Evolutionary conservation across 2,329 filamentous ascomycete species (phyloP).

Genomic region (Alternaria conjuncta): DNA sequence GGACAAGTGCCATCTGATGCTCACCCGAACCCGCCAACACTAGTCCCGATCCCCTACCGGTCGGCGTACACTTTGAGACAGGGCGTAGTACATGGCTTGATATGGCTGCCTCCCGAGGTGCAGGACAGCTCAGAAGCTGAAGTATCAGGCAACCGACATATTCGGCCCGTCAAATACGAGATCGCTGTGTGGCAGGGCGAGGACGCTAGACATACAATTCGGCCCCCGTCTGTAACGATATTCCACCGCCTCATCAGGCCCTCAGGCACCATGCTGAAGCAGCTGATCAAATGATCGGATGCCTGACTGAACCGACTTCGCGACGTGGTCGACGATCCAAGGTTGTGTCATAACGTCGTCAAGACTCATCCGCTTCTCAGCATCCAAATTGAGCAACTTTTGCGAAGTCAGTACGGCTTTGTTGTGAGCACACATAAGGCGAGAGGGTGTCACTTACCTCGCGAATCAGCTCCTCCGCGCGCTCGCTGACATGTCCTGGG

Average conservation of each 20-base stretch:
- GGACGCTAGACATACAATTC: not conserved
- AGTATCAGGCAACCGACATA: not conserved
- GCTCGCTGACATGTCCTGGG: constrained; percentile 81
- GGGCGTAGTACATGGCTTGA: not conserved
- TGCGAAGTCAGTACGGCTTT: not conserved
- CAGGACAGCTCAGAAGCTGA: not conserved
- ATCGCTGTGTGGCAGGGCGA: not conserved
- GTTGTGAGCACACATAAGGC: not conserved
- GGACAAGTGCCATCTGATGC: not conserved
- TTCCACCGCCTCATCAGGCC: not conserved
- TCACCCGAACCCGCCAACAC: not conserved
- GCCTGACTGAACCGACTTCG: not conserved
- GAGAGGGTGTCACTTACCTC: constrained; percentile 22
- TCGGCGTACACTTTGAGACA: not conserved
- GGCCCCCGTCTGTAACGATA: not conserved
- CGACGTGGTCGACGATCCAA: constrained; percentile 81
- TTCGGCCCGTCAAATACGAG: not conserved
- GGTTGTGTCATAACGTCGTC: constrained; percentile 85
- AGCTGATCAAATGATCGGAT: constrained; percentile 1
- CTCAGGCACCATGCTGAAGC: not conserved
- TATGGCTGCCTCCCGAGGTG: not conserved
- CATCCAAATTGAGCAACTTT: constrained; percentile 63
- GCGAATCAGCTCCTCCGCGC: constrained; percentile 80
- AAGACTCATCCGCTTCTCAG: constrained; percentile 84
- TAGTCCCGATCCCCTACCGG: not conserved